Percentiles rank a stretch among this genome's conserved stretches.
These are phyloP conservation scores for Madurella mycetomatis DNA, from an alignment of 2,329 filamentous ascomycete species.

Conservation along the genomic window DNA sequence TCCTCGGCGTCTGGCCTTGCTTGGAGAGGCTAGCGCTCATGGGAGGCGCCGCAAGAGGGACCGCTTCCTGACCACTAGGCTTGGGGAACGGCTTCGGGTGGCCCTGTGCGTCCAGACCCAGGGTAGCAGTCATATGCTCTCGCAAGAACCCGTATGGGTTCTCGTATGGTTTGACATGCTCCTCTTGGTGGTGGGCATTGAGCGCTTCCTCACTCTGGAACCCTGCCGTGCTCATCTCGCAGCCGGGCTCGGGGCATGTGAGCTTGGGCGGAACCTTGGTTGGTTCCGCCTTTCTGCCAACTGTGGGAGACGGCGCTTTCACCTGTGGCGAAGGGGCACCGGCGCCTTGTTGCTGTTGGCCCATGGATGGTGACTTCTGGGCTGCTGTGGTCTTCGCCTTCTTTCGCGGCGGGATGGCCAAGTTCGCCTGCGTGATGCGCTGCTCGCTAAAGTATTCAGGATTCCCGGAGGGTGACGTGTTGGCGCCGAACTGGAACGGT, in stretches of 20 bases:
- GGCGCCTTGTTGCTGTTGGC: slow-evolving; percentile 34
- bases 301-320: slow-evolving; percentile 46
- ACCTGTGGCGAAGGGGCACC: slow-evolving; percentile 45
- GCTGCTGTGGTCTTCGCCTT: slow-evolving; percentile 46
- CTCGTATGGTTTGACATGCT: slow-evolving; percentile 53
- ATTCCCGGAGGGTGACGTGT: slow-evolving; percentile 54
- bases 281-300: slow-evolving; percentile 35
- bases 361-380: slow-evolving; percentile 35
- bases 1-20: slow-evolving; percentile 44
- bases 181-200: slow-evolving; percentile 52
- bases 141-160: slow-evolving; percentile 51
- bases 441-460: slow-evolving; percentile 52
- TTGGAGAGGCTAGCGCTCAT: slow-evolving; percentile 44
- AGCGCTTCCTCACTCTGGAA: slow-evolving; percentile 54
- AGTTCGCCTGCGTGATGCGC: slow-evolving; percentile 48
- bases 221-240: slow-evolving; percentile 45
- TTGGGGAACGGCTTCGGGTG: slow-evolving; percentile 35
- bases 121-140: slow-evolving; percentile 44
- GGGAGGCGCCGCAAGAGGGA: slow-evolving; percentile 28
- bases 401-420: slow-evolving; percentile 53
- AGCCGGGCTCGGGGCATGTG: slow-evolving; percentile 51
- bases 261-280: slow-evolving; percentile 27
- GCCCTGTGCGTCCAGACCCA: slow-evolving; percentile 52
- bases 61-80: slow-evolving; percentile 19
- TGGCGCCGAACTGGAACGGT: slow-evolving; percentile 51